Percentiles rank a stretch among this genome's conserved stretches.
These are phyloP conservation scores for Pestalotiopsis sp. DNA, from an alignment of 2,329 filamentous ascomycete genomes.

Conservation along the genomic window DNA sequence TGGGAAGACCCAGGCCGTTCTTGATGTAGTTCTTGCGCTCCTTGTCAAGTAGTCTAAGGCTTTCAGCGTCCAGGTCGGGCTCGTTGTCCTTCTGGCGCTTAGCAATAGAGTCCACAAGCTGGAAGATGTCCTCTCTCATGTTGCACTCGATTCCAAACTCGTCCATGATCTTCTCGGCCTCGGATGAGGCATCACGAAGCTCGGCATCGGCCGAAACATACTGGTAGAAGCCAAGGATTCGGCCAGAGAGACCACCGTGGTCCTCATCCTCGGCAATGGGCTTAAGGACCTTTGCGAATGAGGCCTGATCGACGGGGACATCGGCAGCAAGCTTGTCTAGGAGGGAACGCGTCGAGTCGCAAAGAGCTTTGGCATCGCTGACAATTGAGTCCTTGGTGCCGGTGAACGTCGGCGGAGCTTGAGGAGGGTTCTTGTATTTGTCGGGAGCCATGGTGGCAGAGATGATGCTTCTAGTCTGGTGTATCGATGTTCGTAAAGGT, in stretches of 20 bases:
- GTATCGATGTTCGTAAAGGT: conserved; percentile 23
- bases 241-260: conserved; percentile 55
- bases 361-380: conserved; percentile 66
- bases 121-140: conserved; percentile 83
- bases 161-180: conserved; percentile 75
- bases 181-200: conserved; percentile 74
- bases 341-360: conserved; percentile 62
- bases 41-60: conserved; percentile 73
- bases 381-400: conserved; percentile 70
- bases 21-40: conserved; percentile 77
- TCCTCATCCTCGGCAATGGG: conserved; percentile 79
- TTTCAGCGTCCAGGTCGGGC: conserved; percentile 66
- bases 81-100: conserved; percentile 57
- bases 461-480: conserved; percentile 33
- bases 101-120: conserved; percentile 62
- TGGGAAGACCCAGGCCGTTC: conserved; percentile 74
- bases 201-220: conserved; percentile 71
- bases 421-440: conserved; percentile 74
- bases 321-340: conserved; percentile 70
- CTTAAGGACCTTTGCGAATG: conserved; percentile 56
- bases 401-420: conserved; percentile 77
- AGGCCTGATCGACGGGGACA: conserved; percentile 54
- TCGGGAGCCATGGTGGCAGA: conserved; percentile 66
- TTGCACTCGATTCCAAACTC: conserved; percentile 77
- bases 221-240: conserved; percentile 80